Conservation (phyloP, 2,329 filamentous ascomycete species). For the Fusarium poae region DNA sequence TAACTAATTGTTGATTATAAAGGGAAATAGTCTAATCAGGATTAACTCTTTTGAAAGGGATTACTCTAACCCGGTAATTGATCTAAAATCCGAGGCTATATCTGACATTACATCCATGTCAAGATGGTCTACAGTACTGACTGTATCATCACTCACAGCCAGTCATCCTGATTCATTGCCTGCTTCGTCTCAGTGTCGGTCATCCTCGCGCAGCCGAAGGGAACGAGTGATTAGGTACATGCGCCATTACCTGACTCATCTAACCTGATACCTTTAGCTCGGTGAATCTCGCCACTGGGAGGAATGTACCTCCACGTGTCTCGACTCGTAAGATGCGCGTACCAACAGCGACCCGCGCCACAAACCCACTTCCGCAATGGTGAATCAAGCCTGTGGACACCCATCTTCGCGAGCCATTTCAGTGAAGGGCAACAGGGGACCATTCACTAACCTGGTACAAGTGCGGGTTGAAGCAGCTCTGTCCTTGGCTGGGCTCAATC, state of each 20-base stretch:
- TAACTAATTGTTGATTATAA: conserved; percentile 23
- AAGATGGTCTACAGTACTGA: not conserved
- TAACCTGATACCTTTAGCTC: conserved; percentile 27
- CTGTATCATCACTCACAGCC: conserved; percentile 3
- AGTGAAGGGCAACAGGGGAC: conserved; percentile 36
- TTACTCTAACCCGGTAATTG: conserved; percentile 15
- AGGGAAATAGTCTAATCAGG: not conserved
- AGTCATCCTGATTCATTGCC: conserved; percentile 28
- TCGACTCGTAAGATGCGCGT: conserved; percentile 43
- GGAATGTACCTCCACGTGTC: conserved; percentile 33
- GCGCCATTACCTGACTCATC: conserved; percentile 39
- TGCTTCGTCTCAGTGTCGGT: conserved; percentile 22
- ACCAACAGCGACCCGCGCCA: conserved; percentile 41
- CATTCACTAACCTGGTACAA: conserved; percentile 38
- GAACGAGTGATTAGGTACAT: conserved; percentile 33
- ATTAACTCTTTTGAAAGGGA: conserved; percentile 10
- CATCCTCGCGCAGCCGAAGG: conserved; percentile 21
- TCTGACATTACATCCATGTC: conserved; percentile 10
- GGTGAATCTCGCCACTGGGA: conserved; percentile 19
- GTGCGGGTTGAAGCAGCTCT: conserved; percentile 34
- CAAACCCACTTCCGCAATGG: conserved; percentile 31
- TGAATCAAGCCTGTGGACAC: conserved; percentile 28
- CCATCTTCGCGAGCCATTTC: conserved; percentile 30
- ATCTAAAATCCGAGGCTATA: conserved; percentile 27
- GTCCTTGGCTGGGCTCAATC: conserved; percentile 30